These are phyloP conservation scores for Puccinia brachypodii DNA, from an alignment of 1,284 basidiomycete genomes.

Conservation along the genomic window DNA sequence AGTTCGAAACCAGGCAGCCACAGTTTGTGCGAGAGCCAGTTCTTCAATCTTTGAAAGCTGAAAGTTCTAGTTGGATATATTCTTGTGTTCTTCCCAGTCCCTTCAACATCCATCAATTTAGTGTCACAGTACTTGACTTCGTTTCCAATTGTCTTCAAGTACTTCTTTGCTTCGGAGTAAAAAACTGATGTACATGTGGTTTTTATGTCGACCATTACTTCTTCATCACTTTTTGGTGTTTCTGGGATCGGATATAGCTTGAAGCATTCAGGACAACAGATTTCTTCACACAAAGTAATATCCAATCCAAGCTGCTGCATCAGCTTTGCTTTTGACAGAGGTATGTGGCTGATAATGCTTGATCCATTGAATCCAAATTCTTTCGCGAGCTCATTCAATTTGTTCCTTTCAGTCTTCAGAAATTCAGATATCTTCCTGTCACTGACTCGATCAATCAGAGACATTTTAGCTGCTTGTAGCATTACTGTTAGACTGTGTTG, in stretches of 20 bases:
- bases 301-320: neutral
- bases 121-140: neutral
- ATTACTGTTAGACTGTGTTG: neutral
- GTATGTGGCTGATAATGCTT: neutral
- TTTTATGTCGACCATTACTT: neutral
- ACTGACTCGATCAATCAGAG: neutral
- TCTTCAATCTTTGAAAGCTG: neutral
- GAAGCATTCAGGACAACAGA: neutral
- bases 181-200: neutral
- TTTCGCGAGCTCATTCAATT: neutral
- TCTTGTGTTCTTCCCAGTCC: neutral
- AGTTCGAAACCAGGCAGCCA: neutral
- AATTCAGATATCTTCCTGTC: neutral
- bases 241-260: neutral
- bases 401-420: neutral
- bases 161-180: constrained; percentile 1
- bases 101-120: neutral
- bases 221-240: neutral
- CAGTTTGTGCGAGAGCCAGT: neutral
- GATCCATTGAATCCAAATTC: neutral
- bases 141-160: neutral
- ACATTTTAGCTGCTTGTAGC: neutral
- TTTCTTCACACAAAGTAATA: neutral
- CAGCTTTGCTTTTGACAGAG: neutral
- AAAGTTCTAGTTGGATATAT: neutral